Percentiles rank a stretch among this genome's conserved stretches.
Evolutionary conservation across 2,329 filamentous ascomycete species (phyloP).

Genomic region (Botrytis byssoidea): DNA sequence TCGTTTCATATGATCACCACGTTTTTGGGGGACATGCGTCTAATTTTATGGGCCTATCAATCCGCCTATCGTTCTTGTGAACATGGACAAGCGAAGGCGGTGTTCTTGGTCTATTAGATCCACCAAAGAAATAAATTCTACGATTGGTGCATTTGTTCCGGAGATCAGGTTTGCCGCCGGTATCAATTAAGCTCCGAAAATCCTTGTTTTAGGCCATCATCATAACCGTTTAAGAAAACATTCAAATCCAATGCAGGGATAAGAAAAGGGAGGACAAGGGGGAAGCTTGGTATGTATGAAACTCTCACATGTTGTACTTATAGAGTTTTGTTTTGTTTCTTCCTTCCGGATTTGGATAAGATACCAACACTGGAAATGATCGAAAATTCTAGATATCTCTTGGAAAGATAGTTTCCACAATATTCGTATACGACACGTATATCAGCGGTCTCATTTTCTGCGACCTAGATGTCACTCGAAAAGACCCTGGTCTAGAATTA

Average conservation of each 20-base stretch:
- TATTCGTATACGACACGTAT: neutral
- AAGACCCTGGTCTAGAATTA: slow-evolving; percentile 2
- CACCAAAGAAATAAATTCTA: neutral
- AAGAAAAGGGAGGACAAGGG: neutral
- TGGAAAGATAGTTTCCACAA: neutral
- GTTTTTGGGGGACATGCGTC: slow-evolving; percentile 9
- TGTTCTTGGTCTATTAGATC: neutral
- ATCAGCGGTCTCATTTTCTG: neutral
- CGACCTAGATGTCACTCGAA: neutral
- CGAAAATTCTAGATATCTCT: neutral
- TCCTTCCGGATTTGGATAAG: neutral
- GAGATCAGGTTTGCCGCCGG: slow-evolving; percentile 8
- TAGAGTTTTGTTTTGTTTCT: neutral
- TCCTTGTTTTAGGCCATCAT: neutral
- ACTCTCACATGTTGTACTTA: neutral
- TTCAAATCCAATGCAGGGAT: neutral
- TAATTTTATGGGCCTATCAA: slow-evolving; percentile 17
- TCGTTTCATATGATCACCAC: slow-evolving; percentile 7
- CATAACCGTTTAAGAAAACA: neutral
- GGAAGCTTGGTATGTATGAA: neutral
- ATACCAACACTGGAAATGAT: neutral
- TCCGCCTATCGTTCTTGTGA: neutral
- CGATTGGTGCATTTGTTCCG: slow-evolving; percentile 5
- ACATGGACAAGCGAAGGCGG: slow-evolving; percentile 1
- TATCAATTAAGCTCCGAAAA: neutral